A percentile compares a stretch with the other conserved stretches of the same genome.
phyloP scores from a whole-genome alignment of 495 filamentous ascomycete genomes.

The Sordaria brevicollis region DNA sequence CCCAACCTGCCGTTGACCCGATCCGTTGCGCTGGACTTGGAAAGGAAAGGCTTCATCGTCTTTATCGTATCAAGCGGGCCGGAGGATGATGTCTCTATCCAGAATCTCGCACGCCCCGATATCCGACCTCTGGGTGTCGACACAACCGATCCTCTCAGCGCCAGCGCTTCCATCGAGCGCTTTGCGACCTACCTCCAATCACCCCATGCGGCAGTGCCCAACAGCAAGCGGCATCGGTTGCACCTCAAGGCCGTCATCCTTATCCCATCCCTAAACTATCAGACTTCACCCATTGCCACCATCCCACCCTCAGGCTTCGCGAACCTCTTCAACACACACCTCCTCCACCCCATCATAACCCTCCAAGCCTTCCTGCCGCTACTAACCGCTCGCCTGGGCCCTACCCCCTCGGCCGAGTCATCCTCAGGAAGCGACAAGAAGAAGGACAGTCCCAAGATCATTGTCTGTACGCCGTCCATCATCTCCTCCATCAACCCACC shows the following conservation, averaged over 20 bases:
- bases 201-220: constrained; percentile 60
- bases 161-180: constrained; percentile 49
- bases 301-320: constrained; percentile 74
- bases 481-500: constrained; percentile 73
- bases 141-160: constrained; percentile 51
- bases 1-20: constrained; percentile 70
- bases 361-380: constrained; percentile 80
- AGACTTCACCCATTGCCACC: constrained; percentile 68
- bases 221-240: constrained; percentile 62
- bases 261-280: constrained; percentile 60
- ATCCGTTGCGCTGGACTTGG: constrained; percentile 73
- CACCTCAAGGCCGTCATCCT: constrained; percentile 68
- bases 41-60: constrained; percentile 87
- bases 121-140: constrained; percentile 76
- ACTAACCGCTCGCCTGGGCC: constrained; percentile 44
- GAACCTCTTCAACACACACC: constrained; percentile 79
- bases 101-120: constrained; percentile 63
- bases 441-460: constrained; percentile 42
- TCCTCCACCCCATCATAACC: constrained; percentile 84
- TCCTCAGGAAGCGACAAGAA: background rate
- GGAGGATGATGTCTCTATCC: constrained; percentile 74
- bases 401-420: constrained; percentile 12
- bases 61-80: constrained; percentile 70
- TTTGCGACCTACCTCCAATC: constrained; percentile 59
- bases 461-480: constrained; percentile 78